Evolutionary conservation across 139 green algal species (phyloP).

Genomic region (Micromonas commoda): DNA sequence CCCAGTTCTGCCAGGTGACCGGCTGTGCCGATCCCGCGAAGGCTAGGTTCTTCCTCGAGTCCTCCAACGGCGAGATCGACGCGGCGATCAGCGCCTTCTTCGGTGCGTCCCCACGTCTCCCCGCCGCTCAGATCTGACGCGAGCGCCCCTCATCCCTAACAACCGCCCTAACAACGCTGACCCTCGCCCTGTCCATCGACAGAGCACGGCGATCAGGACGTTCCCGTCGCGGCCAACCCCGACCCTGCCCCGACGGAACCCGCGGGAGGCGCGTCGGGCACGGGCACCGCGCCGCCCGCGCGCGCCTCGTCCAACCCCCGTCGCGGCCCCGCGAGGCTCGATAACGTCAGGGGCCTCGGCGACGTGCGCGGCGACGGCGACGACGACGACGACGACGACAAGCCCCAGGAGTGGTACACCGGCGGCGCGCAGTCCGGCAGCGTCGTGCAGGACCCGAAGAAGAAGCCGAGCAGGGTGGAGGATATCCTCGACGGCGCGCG

Average conservation of each 20-base stretch:
- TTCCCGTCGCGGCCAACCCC: too few species aligned
- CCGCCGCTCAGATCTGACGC: too few species aligned
- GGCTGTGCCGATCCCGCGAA: not conserved
- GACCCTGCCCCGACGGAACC: too few species aligned
- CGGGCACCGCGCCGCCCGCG: not conserved
- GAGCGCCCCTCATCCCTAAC: too few species aligned
- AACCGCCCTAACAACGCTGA: too few species aligned
- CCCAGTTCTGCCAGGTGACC: not conserved
- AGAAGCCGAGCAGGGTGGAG: not conserved
- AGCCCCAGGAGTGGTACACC: constrained; percentile 32
- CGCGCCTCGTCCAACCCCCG: not conserved
- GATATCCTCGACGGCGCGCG: constrained; percentile 38
- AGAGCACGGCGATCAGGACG: too few species aligned
- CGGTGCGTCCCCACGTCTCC: not conserved
- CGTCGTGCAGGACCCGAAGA: constrained; percentile 32
- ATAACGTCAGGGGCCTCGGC: constrained; percentile 19
- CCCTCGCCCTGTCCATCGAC: too few species aligned
- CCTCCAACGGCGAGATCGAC: not conserved
- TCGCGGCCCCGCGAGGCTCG: not conserved
- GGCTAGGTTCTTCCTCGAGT: constrained; percentile 9
- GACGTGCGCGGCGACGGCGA: constrained; percentile 17
- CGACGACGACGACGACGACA: constrained; percentile 21
- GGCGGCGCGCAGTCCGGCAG: constrained; percentile 31
- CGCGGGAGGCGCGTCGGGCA: too few species aligned
- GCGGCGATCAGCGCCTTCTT: constrained; percentile 6